Evolutionary conservation across 176 grass and related monocot genomes (phyloP).

Genomic region (Pontederia crassipes): DNA sequence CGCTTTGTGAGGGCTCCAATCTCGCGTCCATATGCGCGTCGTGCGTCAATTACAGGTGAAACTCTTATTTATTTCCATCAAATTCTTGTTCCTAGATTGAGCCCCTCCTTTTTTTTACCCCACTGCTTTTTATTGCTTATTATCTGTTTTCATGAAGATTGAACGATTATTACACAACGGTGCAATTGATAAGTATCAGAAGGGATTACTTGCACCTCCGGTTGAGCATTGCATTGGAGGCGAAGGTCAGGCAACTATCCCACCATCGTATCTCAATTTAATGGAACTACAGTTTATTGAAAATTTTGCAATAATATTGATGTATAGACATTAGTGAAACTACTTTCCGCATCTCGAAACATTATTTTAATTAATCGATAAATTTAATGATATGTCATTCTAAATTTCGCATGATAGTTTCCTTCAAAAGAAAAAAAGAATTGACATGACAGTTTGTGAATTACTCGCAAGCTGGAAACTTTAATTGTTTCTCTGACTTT

Average conservation of each 20-base stretch:
- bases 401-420: too few relatives aligned
- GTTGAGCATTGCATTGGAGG: conserved; percentile 34
- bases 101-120: neutral
- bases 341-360: too few relatives aligned
- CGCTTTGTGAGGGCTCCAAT: conserved; percentile 77
- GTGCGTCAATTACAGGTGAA: conserved; percentile 69
- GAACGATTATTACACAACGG: conserved; percentile 35
- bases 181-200: conserved; percentile 43
- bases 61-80: neutral
- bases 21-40: conserved; percentile 65
- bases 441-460: too few relatives aligned
- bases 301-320: neutral
- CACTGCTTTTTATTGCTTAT: neutral
- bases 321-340: neutral
- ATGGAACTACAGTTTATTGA: conserved; percentile 1
- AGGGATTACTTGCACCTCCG: conserved; percentile 53
- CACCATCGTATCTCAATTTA: neutral
- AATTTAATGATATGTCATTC: too few relatives aligned
- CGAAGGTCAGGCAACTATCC: conserved; percentile 39
- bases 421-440: too few relatives aligned
- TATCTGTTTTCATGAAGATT: conserved; percentile 32
- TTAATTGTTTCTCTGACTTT: too few relatives aligned
- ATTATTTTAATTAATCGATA: too few relatives aligned
- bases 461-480: too few relatives aligned
- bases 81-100: neutral